These are phyloP conservation scores for Penstemon eatonii DNA, from an alignment of 257 asterid species.

Conservation along the genomic window DNA sequence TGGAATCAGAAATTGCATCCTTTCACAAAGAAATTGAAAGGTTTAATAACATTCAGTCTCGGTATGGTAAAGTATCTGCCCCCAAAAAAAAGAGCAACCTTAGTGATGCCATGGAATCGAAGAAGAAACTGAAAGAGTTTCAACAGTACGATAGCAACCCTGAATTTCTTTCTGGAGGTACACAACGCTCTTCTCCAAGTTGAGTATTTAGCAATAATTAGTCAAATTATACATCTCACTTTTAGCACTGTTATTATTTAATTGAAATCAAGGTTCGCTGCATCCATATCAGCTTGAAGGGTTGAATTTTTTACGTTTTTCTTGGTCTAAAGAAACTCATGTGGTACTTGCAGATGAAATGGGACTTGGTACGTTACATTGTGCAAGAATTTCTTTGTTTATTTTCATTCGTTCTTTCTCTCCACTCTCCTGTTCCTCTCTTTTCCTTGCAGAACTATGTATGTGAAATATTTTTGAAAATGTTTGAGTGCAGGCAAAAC, in stretches of 20 bases:
- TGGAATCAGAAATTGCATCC: constrained; percentile 78
- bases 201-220: constrained; percentile 22
- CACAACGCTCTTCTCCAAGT: constrained; percentile 20
- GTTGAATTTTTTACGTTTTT: constrained; percentile 91
- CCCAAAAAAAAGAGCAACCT: constrained; percentile 54
- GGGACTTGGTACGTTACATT: constrained; percentile 81
- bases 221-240: constrained; percentile 19
- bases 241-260: constrained; percentile 28
- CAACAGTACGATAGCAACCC: constrained; percentile 92
- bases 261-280: constrained; percentile 65
- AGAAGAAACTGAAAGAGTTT: constrained; percentile 76
- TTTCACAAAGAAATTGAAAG: constrained; percentile 77
- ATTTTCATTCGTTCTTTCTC: constrained; percentile 22
- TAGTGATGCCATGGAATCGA: constrained; percentile 62
- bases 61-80: constrained; percentile 45
- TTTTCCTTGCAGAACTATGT: constrained; percentile 21
- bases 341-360: constrained; percentile 99
- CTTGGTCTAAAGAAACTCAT: constrained; percentile 98
- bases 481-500: constrained; percentile 76
- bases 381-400: constrained; percentile 4
- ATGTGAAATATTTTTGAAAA: constrained; percentile 22
- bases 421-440: constrained; percentile 6
- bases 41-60: constrained; percentile 60
- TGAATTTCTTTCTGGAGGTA: constrained; percentile 88
- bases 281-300: constrained; percentile 99